phyloP scores from a whole-genome alignment of 805 yeast genomes.

The Suhomyces faveliae region DNA sequence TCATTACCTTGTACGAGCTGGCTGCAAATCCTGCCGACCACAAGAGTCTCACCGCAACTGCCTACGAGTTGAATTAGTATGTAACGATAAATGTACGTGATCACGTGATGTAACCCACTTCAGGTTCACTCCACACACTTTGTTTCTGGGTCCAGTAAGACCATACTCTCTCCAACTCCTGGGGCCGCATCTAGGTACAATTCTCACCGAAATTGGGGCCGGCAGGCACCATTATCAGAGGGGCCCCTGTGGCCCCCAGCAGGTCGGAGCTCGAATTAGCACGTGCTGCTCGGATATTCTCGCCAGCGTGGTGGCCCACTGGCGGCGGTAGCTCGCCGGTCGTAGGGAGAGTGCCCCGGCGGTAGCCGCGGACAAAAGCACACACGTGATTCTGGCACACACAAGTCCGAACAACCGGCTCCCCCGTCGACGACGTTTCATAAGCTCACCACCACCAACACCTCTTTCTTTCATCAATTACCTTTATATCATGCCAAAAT shows the following conservation, averaged over 20 bases:
- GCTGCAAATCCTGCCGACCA: conserved; percentile 95
- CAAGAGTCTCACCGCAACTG: conserved; percentile 26
- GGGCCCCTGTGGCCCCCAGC: background rate
- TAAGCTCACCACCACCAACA: background rate
- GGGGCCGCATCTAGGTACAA: no score
- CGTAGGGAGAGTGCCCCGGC: background rate
- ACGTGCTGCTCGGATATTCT: background rate
- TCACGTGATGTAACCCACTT: background rate
- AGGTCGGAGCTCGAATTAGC: background rate
- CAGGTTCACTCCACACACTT: background rate
- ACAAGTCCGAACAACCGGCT: conserved; percentile 14
- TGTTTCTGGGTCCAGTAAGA: no score
- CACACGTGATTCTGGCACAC: conserved; percentile 4
- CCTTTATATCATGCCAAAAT: conserved; percentile 37
- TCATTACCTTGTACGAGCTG: conserved; percentile 77
- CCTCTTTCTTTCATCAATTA: background rate
- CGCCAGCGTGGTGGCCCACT: background rate
- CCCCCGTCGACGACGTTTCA: background rate
- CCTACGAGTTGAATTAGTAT: conserved; percentile 1
- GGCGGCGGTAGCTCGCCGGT: background rate
- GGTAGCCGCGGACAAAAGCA: background rate
- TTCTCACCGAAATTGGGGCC: background rate
- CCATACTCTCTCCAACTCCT: no score
- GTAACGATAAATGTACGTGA: background rate
- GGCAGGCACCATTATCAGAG: background rate